Evolutionary conservation across 176 grass and related monocot species (phyloP).

Genomic region (Poa annua): DNA sequence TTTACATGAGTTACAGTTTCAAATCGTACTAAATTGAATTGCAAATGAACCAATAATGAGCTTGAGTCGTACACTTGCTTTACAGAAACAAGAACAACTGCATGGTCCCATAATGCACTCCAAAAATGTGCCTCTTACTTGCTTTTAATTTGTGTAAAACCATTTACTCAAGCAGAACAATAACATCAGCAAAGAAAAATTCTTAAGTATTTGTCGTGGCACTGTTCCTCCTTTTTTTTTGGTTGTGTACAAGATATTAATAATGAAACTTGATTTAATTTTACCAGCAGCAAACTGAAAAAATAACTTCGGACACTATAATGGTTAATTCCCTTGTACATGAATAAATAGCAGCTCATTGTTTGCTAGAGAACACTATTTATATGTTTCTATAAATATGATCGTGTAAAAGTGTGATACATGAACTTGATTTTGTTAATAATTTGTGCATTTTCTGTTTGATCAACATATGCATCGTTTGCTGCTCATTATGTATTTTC

Average conservation of each 20-base stretch:
- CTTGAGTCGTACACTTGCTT: not conserved
- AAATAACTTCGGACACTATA: conserved; percentile 9
- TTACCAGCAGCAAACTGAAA: not conserved
- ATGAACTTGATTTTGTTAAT: conserved; percentile 25
- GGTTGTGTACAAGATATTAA: not conserved
- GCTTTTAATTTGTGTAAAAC: not conserved
- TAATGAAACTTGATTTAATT: not conserved
- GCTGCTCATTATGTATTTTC: conserved; percentile 10
- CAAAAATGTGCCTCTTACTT: not conserved
- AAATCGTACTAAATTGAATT: not conserved
- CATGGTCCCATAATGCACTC: not conserved
- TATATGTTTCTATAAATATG: not conserved
- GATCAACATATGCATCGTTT: not conserved
- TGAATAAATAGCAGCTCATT: not conserved
- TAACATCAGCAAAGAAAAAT: not conserved
- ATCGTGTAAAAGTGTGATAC: not conserved
- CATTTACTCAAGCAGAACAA: not conserved
- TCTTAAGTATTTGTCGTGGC: not conserved
- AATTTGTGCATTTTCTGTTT: not conserved
- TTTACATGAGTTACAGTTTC: conserved; percentile 7
- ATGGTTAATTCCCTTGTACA: conserved; percentile 6
- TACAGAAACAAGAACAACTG: conserved; percentile 11
- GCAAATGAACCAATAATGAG: not conserved
- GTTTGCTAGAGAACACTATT: conserved; percentile 14
- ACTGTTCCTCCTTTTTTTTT: not conserved